These are phyloP conservation scores for Apiospora koreana DNA, from an alignment of 2,329 filamentous ascomycete species.

Conservation along the genomic window DNA sequence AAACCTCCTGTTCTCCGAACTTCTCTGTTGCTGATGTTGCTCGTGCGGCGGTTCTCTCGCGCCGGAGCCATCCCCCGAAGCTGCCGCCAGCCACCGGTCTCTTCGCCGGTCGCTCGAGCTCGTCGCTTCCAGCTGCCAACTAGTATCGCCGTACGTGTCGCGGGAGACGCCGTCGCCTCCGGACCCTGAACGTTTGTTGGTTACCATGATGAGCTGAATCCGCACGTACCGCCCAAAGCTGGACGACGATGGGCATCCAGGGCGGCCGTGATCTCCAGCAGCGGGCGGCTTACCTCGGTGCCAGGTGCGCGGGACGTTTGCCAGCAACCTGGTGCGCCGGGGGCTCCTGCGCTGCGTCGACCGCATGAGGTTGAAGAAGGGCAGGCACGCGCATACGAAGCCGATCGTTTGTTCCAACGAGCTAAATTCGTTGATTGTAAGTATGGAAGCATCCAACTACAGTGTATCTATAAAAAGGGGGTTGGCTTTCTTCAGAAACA, in stretches of 20 bases:
- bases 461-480: too few relatives aligned
- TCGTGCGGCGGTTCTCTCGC: not conserved
- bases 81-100: not conserved
- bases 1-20: not conserved
- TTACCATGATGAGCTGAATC: not conserved
- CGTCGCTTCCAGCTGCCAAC: not conserved
- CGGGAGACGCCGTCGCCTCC: not conserved
- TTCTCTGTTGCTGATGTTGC: not conserved
- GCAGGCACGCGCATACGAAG: conserved; percentile 4
- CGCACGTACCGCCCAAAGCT: not conserved
- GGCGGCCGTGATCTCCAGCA: not conserved
- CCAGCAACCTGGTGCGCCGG: not conserved
- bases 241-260: not conserved
- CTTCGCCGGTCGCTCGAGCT: not conserved
- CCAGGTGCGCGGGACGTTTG: not conserved
- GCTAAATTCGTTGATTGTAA: not conserved
- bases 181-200: not conserved
- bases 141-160: not conserved
- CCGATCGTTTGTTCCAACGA: not conserved
- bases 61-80: too few relatives aligned
- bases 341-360: not conserved
- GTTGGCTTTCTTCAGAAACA: too few relatives aligned
- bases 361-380: not conserved
- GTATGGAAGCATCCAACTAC: not conserved
- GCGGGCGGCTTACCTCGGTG: not conserved